Evolutionary conservation across 768 basidiomycete species (phyloP).

Genomic region (Lentinus brumalis): DNA sequence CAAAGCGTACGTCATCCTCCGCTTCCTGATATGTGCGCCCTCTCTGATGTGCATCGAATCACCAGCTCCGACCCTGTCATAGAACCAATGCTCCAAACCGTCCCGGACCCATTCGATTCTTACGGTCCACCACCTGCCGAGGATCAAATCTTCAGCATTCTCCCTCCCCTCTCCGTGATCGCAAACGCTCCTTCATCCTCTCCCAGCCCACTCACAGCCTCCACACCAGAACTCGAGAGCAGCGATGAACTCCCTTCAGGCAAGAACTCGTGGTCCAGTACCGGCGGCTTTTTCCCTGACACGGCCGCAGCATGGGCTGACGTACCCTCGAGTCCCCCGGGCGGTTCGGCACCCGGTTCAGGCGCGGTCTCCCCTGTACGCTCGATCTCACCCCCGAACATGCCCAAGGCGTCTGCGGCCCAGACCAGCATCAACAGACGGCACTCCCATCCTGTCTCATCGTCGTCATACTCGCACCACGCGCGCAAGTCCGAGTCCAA

Average conservation of each 20-base stretch:
- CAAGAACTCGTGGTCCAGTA: conserved; percentile 47
- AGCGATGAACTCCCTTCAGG: conserved; percentile 27
- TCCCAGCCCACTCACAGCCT: conserved; percentile 57
- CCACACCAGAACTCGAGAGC: conserved; percentile 37
- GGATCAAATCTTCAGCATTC: conserved; percentile 91
- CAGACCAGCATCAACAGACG: conserved; percentile 39
- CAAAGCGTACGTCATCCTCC: conserved; percentile 71
- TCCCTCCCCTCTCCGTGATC: conserved; percentile 80
- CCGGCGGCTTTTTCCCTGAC: conserved; percentile 49
- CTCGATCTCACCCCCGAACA: conserved; percentile 51
- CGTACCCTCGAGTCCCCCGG: conserved; percentile 18
- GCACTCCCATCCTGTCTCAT: conserved; percentile 51
- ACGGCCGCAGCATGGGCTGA: conserved; percentile 36
- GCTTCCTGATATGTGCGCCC: not conserved
- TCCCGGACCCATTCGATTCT: conserved; percentile 92
- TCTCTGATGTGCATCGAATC: conserved; percentile 2
- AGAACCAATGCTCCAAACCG: conserved; percentile 85
- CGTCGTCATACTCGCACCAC: conserved; percentile 32
- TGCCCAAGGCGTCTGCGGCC: conserved; percentile 18
- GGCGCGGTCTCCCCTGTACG: conserved; percentile 32
- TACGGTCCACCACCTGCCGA: conserved; percentile 88
- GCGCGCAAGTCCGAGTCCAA: conserved; percentile 64
- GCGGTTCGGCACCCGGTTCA: conserved; percentile 24
- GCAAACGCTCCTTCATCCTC: conserved; percentile 64
- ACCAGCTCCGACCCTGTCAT: conserved; percentile 82